Conservation (phyloP, 306 rosid species). For the Rosa lucieae region DNA sequence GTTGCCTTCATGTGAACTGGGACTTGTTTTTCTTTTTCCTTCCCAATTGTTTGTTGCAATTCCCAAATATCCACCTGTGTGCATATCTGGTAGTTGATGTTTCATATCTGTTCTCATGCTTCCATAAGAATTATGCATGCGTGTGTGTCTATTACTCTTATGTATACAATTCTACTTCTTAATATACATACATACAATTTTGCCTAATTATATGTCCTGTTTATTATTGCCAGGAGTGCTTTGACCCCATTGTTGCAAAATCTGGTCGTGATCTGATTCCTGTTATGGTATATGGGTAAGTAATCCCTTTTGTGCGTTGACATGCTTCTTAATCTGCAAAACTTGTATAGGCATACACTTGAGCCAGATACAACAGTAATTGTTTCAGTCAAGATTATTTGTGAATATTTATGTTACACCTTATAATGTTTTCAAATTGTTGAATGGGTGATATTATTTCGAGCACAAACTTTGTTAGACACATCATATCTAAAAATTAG, state of each 20-base stretch:
- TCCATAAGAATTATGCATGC: too few species aligned
- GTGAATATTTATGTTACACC: background rate
- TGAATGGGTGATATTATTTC: background rate
- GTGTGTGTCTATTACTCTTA: too few species aligned
- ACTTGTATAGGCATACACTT: background rate
- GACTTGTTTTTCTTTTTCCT: background rate
- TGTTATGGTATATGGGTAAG: slow-evolving; percentile 99
- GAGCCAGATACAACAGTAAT: background rate
- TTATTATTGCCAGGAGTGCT: slow-evolving; percentile 74
- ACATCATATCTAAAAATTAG: background rate
- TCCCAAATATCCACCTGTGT: background rate
- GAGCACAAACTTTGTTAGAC: background rate
- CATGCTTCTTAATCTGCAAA: background rate
- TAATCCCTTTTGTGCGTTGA: background rate
- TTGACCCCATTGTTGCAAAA: slow-evolving; percentile 93
- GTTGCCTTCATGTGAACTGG: background rate
- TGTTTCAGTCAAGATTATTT: background rate
- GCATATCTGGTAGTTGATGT: background rate
- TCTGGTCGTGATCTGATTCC: slow-evolving; percentile 99
- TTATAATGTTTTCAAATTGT: background rate
- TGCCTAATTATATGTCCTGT: slow-evolving; percentile 18
- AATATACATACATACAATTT: background rate
- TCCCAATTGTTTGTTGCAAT: background rate
- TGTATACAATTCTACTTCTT: too few species aligned
- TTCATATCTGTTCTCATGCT: background rate